Conservation (phyloP, 2,329 filamentous ascomycete genomes). For the Fusarium annulatum region DNA sequence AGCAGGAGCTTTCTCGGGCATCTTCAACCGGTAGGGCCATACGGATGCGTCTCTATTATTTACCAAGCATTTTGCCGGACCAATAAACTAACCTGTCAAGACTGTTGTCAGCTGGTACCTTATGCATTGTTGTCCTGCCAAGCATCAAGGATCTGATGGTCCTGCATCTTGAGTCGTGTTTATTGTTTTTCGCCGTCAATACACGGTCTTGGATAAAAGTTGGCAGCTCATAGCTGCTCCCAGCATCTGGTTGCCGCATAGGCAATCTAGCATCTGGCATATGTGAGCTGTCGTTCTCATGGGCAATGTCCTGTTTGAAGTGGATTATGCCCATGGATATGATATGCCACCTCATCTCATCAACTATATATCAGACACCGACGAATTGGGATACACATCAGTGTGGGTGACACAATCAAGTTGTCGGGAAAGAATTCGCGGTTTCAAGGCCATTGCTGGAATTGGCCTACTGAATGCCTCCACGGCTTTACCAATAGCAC, state of each 20-base stretch:
- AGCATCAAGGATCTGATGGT: slow-evolving; percentile 26
- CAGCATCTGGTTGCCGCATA: slow-evolving; percentile 31
- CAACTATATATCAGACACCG: slow-evolving; percentile 4
- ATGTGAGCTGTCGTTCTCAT: slow-evolving; percentile 10
- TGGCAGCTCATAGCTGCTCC: slow-evolving; percentile 3
- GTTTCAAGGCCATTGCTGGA: background rate
- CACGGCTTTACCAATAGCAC: slow-evolving; percentile 1
- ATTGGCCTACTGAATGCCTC: background rate
- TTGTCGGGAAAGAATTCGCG: background rate
- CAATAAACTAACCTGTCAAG: slow-evolving; percentile 5
- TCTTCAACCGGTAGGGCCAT: slow-evolving; percentile 31
- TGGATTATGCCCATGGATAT: background rate
- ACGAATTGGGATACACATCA: background rate
- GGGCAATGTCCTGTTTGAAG: background rate
- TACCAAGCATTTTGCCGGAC: slow-evolving; percentile 5
- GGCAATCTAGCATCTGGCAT: slow-evolving; percentile 23
- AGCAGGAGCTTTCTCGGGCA: slow-evolving; percentile 22
- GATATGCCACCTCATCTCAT: background rate
- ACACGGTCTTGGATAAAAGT: background rate
- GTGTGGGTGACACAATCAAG: slow-evolving; percentile 8
- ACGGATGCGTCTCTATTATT: slow-evolving; percentile 23
- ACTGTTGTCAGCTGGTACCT: slow-evolving; percentile 12
- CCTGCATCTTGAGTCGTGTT: slow-evolving; percentile 25
- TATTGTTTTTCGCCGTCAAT: slow-evolving; percentile 22
- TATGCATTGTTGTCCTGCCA: slow-evolving; percentile 35